These are phyloP conservation scores for Ormosia emarginata DNA, from an alignment of 306 rosid species.

Conservation along the genomic window DNA sequence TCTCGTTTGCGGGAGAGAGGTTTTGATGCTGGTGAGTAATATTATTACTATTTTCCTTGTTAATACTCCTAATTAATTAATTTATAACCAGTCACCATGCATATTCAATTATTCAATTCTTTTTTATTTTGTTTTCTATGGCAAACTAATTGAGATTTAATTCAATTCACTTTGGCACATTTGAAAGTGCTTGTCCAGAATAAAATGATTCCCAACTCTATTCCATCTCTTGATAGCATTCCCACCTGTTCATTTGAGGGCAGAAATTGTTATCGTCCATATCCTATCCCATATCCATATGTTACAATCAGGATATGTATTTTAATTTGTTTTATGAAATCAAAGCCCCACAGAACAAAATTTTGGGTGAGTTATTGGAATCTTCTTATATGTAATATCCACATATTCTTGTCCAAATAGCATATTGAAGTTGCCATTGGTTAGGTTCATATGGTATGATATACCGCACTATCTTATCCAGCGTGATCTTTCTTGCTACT, in stretches of 20 bases:
- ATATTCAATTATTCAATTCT: no score
- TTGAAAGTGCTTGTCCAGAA: neutral
- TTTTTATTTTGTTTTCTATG: no score
- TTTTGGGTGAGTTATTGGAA: neutral
- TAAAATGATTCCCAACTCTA: neutral
- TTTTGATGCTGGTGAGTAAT: constrained; percentile 79
- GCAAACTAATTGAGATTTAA: neutral
- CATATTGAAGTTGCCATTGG: no score
- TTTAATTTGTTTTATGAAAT: neutral
- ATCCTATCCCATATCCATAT: no score
- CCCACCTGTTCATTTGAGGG: neutral
- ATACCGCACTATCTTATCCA: no score
- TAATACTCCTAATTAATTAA: no score
- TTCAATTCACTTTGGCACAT: neutral
- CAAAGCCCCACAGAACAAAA: neutral
- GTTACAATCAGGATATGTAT: neutral
- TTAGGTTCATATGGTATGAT: no score
- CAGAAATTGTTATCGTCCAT: neutral
- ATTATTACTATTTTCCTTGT: no score
- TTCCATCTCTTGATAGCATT: neutral
- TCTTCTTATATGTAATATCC: neutral
- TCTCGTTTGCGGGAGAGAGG: constrained; percentile 56
- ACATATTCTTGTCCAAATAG: neutral
- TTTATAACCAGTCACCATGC: no score
- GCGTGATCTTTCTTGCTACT: no score